Evolutionary conservation across 768 basidiomycete species (phyloP), one percentile per base, ranked within the genome.

Genomic region (Boletus reticuloceps): DNA sequence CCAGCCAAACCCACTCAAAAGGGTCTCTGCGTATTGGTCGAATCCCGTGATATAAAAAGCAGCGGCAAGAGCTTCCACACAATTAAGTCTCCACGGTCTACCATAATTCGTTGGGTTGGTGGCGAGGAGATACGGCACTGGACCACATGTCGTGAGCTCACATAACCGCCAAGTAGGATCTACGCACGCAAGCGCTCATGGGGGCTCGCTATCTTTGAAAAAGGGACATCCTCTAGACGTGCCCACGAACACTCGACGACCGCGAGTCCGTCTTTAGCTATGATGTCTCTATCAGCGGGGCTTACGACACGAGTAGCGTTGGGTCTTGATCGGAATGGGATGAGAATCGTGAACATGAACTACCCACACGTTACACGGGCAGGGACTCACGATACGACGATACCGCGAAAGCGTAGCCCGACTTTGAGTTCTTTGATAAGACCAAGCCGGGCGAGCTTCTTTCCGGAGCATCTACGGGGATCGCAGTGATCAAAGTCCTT

Each of bases 171-270:
- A 40, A 45, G 14, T 13, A 47, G 13, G 20, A 53, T 41, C 11
- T 0, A 81, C 92, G 58, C 64, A 97, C 95, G 66, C 42, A 98
- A 68, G 10, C 97, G 81, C 76, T 99, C 97, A 62, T 98, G 82
- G 1, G 96, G 94, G 60, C 91, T 93, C 6, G 89, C 81, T 58
- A 98, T 96, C 74, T 98, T 98, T 48, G 79, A 76, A 67, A 97
- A 99, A 1, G 97, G 97, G 9, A 99, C 87, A 53, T 98, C 97
- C 44, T 92, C 92, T 9, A 98, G 72, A 20, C 94, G 82, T 1
- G 97, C 96, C 97, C 97, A 99, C 5, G 93, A 96, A 69, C 96
- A 98, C 68, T 99, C 97, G 3, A 99, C 92, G n/a, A 99, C 97
- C 1, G 96, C 97, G 6, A 98, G 73, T 0, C 97, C 97, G 34